Percentiles rank a stretch among this genome's conserved stretches.
Conservation (phyloP, 495 filamentous ascomycete species). For the Neurospora sp. region DNA sequence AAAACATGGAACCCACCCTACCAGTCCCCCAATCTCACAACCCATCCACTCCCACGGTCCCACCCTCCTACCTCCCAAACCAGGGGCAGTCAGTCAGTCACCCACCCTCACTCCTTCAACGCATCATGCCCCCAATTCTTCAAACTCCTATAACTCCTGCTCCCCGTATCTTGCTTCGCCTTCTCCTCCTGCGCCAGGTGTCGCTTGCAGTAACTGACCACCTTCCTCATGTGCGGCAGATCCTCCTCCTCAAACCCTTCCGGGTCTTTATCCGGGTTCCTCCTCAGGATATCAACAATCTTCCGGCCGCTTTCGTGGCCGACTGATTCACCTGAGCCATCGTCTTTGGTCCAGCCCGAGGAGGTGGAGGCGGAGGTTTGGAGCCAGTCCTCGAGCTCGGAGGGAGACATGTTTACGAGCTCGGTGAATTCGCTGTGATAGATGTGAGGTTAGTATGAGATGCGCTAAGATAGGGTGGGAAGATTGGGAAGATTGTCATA, state of each 20-base stretch:
- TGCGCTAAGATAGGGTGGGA: too few species aligned
- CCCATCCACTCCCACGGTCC: too few species aligned
- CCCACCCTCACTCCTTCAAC: slow-evolving; percentile 27
- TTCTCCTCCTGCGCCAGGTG: slow-evolving; percentile 55
- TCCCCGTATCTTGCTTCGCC: slow-evolving; percentile 39
- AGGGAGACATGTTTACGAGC: slow-evolving; percentile 55
- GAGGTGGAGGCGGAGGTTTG: too few species aligned
- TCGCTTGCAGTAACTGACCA: slow-evolving; percentile 46
- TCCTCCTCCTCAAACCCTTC: slow-evolving; percentile 43
- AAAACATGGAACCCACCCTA: too few species aligned
- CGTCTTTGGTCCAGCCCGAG: slow-evolving; percentile 48
- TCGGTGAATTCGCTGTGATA: slow-evolving; percentile 27
- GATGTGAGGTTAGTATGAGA: too few species aligned
- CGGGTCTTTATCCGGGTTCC: slow-evolving; percentile 47
- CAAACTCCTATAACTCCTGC: slow-evolving; percentile 34
- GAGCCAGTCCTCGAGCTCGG: slow-evolving; percentile 53
- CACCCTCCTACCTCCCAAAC: too few species aligned
- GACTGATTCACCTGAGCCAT: slow-evolving; percentile 50
- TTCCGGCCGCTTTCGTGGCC: slow-evolving; percentile 56
- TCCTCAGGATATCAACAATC: slow-evolving; percentile 53
- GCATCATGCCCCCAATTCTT: slow-evolving; percentile 65
- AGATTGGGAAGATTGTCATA: too few species aligned
- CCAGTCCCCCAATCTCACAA: too few species aligned
- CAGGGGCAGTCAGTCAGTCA: not conserved
- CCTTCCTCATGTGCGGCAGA: slow-evolving; percentile 54